Evolutionary conservation across 768 basidiomycete species (phyloP), one percentile per base, ranked within the genome.

Genomic region (Leccinum rimulosum): DNA sequence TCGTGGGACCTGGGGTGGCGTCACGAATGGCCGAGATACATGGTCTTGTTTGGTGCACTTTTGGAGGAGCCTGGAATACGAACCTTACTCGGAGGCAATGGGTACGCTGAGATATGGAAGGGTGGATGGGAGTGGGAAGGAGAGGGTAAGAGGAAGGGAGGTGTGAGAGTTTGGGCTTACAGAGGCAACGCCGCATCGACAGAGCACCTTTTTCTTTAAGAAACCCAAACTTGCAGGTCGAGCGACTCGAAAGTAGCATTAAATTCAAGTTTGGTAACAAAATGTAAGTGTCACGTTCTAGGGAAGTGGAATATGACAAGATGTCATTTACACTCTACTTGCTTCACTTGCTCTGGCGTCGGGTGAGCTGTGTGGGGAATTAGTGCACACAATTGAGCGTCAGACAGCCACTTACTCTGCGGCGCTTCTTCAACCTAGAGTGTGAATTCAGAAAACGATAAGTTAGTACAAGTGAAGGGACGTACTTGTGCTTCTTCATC

Each of bases 401-500:
- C n/a, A 22, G 54, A 45, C 15, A 56, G 75, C 14, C 55, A 75
- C 86, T 60, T 71, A 92, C 92, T 78, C 86, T 89, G 82, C 94
- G 82, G 65, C 92, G 85, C 81, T 95, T 95, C 85, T 87, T 91
- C 68, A 92, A 82, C 79, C 92, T 93, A 61, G 6, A 63, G 52
- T 47, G 15, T 22, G 22, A 48, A 6, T 36, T 69, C 28, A 69
- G 49, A 59, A 57, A 53, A 14, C 4, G 48, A 50, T 55, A 57
- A 58, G 57, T 19, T 12, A 15, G 40, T 52, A n/a, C 36, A 58
- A 55, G 48, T 47, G 8, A 55, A 27, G 28, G 28, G 3, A 80
- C 90, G 74, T 69, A 93, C 93, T 95, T 95, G 74, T 96, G 94
- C 77, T 95, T 96, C 83, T 89, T 93, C 87, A 96, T 96, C 86